A percentile compares a stretch with the other conserved stretches of the same genome.
Evolutionary conservation across 495 filamentous ascomycete species (phyloP).

Genomic region (Penicillium argentinense): DNA sequence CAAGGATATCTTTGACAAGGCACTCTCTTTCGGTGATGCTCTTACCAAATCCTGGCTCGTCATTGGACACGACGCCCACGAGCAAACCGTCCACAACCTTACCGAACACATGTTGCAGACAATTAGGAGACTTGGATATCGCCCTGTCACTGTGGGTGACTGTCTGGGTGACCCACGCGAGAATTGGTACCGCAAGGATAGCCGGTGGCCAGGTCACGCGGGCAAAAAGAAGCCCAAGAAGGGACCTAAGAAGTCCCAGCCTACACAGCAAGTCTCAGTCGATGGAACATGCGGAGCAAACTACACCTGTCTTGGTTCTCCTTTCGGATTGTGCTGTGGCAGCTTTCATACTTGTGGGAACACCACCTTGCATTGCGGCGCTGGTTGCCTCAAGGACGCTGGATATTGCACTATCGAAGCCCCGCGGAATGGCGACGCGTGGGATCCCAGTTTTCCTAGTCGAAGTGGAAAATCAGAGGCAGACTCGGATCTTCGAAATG

Average conservation of each 20-base stretch:
- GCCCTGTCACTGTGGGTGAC: conserved; percentile 71
- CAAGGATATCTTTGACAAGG: conserved; percentile 69
- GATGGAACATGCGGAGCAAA: conserved; percentile 55
- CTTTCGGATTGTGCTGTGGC: conserved; percentile 44
- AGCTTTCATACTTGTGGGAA: conserved; percentile 48
- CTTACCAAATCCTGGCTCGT: conserved; percentile 58
- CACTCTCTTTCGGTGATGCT: conserved; percentile 37
- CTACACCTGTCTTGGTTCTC: conserved; percentile 49
- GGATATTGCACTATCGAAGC: conserved; percentile 43
- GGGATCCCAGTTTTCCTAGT: conserved; percentile 15
- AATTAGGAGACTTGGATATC: conserved; percentile 57
- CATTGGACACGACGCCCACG: conserved; percentile 79
- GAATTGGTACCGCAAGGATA: conserved; percentile 66
- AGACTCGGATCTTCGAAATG: conserved; percentile 12
- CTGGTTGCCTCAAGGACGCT: conserved; percentile 48
- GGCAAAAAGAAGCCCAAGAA: conserved; percentile 19
- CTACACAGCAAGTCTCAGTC: conserved; percentile 35
- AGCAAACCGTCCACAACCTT: conserved; percentile 73
- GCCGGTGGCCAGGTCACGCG: conserved; percentile 17
- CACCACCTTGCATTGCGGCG: conserved; percentile 49
- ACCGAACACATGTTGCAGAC: conserved; percentile 70
- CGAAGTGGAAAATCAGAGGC: conserved; percentile 19
- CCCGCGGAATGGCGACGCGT: conserved; percentile 26
- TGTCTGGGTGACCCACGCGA: conserved; percentile 68
- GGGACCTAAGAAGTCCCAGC: conserved; percentile 32